Percentiles rank a stretch among this genome's conserved stretches.
Evolutionary conservation across 2,329 filamentous ascomycete genomes (phyloP).

Genomic region (Botrytis medusae): DNA sequence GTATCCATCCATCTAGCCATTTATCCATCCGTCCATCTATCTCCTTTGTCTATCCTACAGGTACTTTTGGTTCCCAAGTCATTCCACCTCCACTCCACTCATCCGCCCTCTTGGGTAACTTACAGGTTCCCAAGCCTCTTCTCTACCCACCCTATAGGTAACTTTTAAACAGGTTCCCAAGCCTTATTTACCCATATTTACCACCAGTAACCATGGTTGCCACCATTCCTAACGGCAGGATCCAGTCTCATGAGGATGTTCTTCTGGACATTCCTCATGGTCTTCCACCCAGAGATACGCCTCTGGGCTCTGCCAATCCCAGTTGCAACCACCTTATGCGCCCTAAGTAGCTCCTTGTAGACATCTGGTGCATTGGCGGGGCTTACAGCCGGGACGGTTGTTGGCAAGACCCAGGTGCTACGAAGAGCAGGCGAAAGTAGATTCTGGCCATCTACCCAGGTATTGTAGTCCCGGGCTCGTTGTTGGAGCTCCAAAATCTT

Average conservation of each 20-base stretch:
- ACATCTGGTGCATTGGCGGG: not conserved
- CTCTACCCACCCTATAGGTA: not conserved
- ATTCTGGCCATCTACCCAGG: not conserved
- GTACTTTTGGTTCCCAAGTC: conserved; percentile 2
- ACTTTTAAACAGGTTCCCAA: conserved; percentile 4
- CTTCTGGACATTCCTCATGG: accelerated
- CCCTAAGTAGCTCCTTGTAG: not conserved
- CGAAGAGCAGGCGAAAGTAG: not conserved
- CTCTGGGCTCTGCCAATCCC: not conserved
- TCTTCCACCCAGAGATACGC: not conserved
- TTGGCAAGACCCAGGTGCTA: not conserved
- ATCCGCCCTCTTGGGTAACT: not conserved
- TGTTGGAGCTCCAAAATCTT: not conserved
- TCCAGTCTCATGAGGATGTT: not conserved
- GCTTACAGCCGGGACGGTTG: not conserved
- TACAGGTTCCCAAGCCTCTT: conserved; percentile 10
- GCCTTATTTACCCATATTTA: not conserved
- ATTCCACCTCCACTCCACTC: not conserved
- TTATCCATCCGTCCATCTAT: not conserved
- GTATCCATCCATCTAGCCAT: not conserved
- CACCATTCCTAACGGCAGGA: not conserved
- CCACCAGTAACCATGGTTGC: not conserved
- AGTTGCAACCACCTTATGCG: not conserved
- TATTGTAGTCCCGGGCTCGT: not conserved
- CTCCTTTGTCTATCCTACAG: not conserved